Evolutionary conservation across 805 yeast species (phyloP).

Genomic region (Ogataea corticis): DNA sequence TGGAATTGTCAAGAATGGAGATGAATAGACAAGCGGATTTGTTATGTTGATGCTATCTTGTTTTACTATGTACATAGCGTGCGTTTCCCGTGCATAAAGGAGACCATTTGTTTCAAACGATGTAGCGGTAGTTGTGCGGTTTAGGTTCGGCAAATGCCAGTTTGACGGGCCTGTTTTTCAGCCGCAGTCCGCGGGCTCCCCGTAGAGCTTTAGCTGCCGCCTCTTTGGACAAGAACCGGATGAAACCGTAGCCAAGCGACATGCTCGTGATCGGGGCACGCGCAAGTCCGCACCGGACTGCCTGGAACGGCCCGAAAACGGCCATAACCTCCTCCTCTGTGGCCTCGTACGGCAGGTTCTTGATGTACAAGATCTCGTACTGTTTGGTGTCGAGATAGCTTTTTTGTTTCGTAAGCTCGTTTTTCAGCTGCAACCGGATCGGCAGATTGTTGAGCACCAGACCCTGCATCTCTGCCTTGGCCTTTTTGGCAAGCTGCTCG

Average conservation of each 20-base stretch:
- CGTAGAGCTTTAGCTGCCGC: slow-evolving; percentile 49
- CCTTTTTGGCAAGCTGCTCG: slow-evolving; percentile 24
- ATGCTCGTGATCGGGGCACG: slow-evolving; percentile 30
- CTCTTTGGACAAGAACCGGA: slow-evolving; percentile 50
- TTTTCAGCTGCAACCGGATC: slow-evolving; percentile 22
- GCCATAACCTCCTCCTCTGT: slow-evolving; percentile 29
- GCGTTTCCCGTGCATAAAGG: background rate
- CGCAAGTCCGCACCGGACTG: slow-evolving; percentile 30
- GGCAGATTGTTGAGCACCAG: slow-evolving; percentile 31
- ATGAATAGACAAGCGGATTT: slow-evolving; percentile 23
- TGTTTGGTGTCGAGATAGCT: slow-evolving; percentile 8
- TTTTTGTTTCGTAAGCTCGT: slow-evolving; percentile 10
- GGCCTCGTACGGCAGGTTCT: slow-evolving; percentile 29
- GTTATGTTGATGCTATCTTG: background rate
- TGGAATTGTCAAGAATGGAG: slow-evolving; percentile 74
- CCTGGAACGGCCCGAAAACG: slow-evolving; percentile 28
- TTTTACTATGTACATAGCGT: slow-evolving; percentile 16
- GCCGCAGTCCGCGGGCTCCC: slow-evolving; percentile 39
- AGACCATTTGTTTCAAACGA: slow-evolving; percentile 21
- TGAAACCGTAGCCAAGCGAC: slow-evolving; percentile 57
- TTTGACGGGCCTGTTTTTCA: slow-evolving; percentile 48
- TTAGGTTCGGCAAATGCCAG: slow-evolving; percentile 28
- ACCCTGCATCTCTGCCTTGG: slow-evolving; percentile 34
- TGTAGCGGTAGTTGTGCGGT: slow-evolving; percentile 24
- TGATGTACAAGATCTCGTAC: slow-evolving; percentile 29